phyloP scores from a whole-genome alignment of 2,329 filamentous ascomycete species.

The Mycogone perniciosa region DNA sequence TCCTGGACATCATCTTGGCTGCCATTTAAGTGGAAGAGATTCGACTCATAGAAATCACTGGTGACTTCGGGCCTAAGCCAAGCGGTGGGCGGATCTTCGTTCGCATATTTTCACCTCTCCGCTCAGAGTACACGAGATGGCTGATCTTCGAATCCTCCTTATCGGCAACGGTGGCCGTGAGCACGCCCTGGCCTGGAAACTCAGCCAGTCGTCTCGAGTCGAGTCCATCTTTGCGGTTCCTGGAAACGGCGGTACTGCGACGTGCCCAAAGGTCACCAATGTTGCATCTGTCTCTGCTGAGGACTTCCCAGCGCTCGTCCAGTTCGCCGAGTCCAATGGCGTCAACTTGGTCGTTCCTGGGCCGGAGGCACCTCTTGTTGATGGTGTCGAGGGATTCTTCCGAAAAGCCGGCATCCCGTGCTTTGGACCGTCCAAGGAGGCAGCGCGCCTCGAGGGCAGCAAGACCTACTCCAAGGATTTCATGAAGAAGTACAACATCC shows the following conservation, averaged over 20 bases:
- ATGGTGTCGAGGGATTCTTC: conserved; percentile 83
- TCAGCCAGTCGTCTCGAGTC: conserved; percentile 74
- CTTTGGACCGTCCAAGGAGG: conserved; percentile 80
- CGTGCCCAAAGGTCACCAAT: conserved; percentile 66
- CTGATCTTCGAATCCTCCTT: conserved; percentile 64
- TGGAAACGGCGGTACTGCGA: conserved; percentile 83
- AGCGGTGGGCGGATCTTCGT: conserved; percentile 4
- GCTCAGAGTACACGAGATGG: neutral
- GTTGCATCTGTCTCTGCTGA: conserved; percentile 61
- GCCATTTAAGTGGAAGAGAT: conserved; percentile 1
- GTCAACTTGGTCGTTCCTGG: conserved; percentile 84
- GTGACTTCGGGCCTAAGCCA: conserved; percentile 6
- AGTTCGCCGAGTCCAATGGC: conserved; percentile 64
- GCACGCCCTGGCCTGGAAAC: conserved; percentile 90
- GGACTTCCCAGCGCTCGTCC: conserved; percentile 71
- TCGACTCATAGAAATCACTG: neutral
- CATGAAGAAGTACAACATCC: conserved; percentile 85
- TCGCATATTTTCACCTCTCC: neutral
- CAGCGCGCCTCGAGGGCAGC: conserved; percentile 87
- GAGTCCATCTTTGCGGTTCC: conserved; percentile 65
- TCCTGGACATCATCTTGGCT: conserved; percentile 4
- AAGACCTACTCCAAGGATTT: conserved; percentile 98
- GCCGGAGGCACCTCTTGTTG: conserved; percentile 89
- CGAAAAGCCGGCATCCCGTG: conserved; percentile 63
- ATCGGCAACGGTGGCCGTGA: conserved; percentile 93